Evolutionary conservation across 2,329 filamentous ascomycete species (phyloP).

Genomic region (Xylariaceae sp.): DNA sequence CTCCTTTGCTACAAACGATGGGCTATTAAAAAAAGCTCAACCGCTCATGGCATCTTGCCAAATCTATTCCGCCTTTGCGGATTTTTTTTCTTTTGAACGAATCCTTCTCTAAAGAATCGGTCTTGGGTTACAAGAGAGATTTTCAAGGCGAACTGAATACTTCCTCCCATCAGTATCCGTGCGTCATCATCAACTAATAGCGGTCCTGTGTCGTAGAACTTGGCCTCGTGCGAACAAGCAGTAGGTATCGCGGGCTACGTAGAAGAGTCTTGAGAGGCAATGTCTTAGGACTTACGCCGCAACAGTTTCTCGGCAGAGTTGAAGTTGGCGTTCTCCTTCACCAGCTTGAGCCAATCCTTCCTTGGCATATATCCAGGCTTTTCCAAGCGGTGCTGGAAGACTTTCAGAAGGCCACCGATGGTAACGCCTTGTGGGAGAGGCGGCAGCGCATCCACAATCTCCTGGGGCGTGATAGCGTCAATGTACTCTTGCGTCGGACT

Average conservation of each 20-base stretch:
- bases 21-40: not conserved
- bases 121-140: not conserved
- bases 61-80: conserved; percentile 6
- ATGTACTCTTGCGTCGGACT: conserved; percentile 13
- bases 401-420: conserved; percentile 56
- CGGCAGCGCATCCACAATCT: conserved; percentile 59
- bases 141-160: not conserved
- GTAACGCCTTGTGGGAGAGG: conserved; percentile 53
- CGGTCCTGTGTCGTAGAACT: not conserved
- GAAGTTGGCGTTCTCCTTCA: conserved; percentile 58
- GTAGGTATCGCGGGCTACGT: not conserved
- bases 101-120: not conserved
- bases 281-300: conserved; percentile 43
- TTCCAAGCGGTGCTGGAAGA: conserved; percentile 57
- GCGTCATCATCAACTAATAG: not conserved
- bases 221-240: not conserved
- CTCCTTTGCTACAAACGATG: not conserved
- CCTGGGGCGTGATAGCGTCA: conserved; percentile 49
- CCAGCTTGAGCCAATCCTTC: conserved; percentile 60
- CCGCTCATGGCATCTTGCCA: conserved; percentile 1
- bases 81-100: conserved; percentile 1
- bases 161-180: not conserved
- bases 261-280: not conserved
- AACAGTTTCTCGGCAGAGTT: conserved; percentile 59
- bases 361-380: conserved; percentile 54